Conservation (phyloP, 331 rosid genomes). For the Acacia pycnantha region DNA sequence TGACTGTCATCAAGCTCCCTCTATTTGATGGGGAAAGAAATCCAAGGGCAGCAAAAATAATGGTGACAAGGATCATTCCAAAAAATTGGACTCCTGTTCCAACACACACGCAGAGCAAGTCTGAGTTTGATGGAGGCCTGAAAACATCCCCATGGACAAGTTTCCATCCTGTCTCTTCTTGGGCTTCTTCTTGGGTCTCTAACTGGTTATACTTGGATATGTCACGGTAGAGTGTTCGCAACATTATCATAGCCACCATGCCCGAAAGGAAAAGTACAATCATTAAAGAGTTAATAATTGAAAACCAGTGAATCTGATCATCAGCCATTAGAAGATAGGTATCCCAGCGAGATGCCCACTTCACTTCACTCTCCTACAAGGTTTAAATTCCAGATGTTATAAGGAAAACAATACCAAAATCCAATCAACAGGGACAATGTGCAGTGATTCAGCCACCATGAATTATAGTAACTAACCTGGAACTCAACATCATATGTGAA, state of each 20-base stretch:
- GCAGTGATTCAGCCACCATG: background rate
- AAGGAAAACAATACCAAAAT: slow-evolving; percentile 19
- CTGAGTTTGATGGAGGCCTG: slow-evolving; percentile 79
- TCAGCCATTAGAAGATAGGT: slow-evolving; percentile 78
- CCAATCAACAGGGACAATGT: slow-evolving; percentile 10
- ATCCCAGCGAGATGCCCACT: slow-evolving; percentile 84
- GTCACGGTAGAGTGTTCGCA: slow-evolving; percentile 76
- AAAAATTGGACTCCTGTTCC: slow-evolving; percentile 97
- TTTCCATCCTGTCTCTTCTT: slow-evolving; percentile 98
- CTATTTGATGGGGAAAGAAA: slow-evolving; percentile 94
- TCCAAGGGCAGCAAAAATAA: slow-evolving; percentile 92
- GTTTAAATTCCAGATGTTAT: slow-evolving; percentile 26
- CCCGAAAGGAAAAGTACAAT: slow-evolving; percentile 73
- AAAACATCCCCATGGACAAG: slow-evolving; percentile 93
- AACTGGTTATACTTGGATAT: slow-evolving; percentile 93
- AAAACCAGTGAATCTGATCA: slow-evolving; percentile 83
- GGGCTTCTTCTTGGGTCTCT: slow-evolving; percentile 96
- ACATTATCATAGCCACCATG: slow-evolving; percentile 82
- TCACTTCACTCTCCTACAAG: slow-evolving; percentile 61
- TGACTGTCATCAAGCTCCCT: slow-evolving; percentile 95
- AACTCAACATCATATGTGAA: slow-evolving; percentile 72
- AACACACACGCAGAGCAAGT: slow-evolving; percentile 77
- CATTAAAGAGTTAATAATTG: slow-evolving; percentile 68
- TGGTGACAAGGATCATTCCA: slow-evolving; percentile 94
- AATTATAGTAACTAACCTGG: slow-evolving; percentile 41